Base-by-base conservation (phyloP, 139 green algal genomes). In the Chlamydomonas incerta region DNA sequence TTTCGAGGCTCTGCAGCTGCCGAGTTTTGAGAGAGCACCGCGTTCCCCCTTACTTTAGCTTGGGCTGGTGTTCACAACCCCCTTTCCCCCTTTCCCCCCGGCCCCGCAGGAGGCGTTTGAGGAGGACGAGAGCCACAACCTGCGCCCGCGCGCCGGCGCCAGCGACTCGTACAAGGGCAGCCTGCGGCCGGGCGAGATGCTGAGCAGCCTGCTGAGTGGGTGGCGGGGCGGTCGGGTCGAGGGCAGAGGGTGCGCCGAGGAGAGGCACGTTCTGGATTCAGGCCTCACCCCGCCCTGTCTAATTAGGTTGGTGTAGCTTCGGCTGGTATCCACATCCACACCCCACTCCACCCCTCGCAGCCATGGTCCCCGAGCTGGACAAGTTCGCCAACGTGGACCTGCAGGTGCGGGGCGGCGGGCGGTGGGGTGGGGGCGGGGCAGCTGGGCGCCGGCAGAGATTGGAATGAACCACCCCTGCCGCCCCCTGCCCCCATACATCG, bases 331-430 rank as follows among this genome's bases (percentile, higher is more conserved):
- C 41, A 13, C 41, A 5, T 72, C n/a, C 34, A 35, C 50, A 33
- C n/a, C 50, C 79, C 60, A 11, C 46, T 57, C 57, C 58, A 37
- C 33, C 34, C 73, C 14, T 29, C 66, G 5, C 74, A 87, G 84
- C 79, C 18, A 80, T 92, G n/a, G 95, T 98, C 57, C 96, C 96
- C 2, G 95, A 98, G 92, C 92, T 98, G 31, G 75, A 76, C 17
- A 66, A 82, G 4, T 95, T 98, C 83, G 95, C 96, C 23, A 93
- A 97, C 69, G 79, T 98, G 62, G 88, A 97, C 60, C 46, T 98
- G 50, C 83, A 94, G 82, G 89, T 96, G 33, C 0, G 77, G 60
- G 24, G 41, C 41, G 5, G 17, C 3, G 65, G 14, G n/a, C n/a
- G 65, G n/a, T 37, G 11, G 68, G n/a, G 26, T 26, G 63, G 13